Percentiles rank a stretch among this genome's conserved stretches.
Evolutionary conservation across 495 filamentous ascomycete species (phyloP).

Genomic region (Podospora conica): DNA sequence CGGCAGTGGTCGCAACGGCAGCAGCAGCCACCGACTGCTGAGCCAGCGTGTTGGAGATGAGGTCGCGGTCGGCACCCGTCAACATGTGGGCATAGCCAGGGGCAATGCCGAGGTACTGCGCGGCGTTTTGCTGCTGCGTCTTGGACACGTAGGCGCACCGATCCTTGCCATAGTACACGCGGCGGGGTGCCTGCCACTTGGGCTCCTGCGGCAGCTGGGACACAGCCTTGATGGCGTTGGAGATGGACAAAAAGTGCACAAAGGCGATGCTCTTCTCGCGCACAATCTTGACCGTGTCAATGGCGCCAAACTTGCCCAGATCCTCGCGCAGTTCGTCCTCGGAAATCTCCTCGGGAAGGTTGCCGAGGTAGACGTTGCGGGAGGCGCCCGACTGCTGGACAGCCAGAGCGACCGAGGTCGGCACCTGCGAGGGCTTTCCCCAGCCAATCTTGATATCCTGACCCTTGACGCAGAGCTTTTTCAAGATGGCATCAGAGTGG

Average conservation of each 20-base stretch:
- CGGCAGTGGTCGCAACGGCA: conserved; percentile 91
- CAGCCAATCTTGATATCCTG: conserved; percentile 99
- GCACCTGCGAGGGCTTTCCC: conserved; percentile 98
- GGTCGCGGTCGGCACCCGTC: conserved; percentile 88
- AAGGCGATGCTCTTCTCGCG: conserved; percentile 98
- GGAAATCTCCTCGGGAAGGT: conserved; percentile 78
- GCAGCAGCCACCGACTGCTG: conserved; percentile 97
- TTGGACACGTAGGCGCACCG: conserved; percentile 98
- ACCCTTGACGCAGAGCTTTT: conserved; percentile 94
- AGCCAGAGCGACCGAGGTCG: conserved; percentile 89
- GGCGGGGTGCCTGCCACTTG: conserved; percentile 91
- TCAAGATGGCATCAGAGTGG: conserved; percentile 98
- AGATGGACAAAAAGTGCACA: conserved; percentile 94
- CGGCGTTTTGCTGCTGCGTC: conserved; percentile 98
- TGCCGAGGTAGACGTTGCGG: conserved; percentile 96
- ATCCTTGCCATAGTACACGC: conserved; percentile 98
- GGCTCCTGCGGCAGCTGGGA: conserved; percentile 90
- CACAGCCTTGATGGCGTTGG: conserved; percentile 98
- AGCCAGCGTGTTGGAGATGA: conserved; percentile 91
- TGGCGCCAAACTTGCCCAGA: conserved; percentile 89
- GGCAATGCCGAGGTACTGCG: conserved; percentile 94
- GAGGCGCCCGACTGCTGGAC: conserved; percentile 97
- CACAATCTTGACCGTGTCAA: conserved; percentile 97
- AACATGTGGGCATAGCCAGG: conserved; percentile 96
- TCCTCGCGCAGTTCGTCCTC: conserved; percentile 95